phyloP scores from a whole-genome alignment of 148 eudicot species.

The Vaccinium corymbosum region DNA sequence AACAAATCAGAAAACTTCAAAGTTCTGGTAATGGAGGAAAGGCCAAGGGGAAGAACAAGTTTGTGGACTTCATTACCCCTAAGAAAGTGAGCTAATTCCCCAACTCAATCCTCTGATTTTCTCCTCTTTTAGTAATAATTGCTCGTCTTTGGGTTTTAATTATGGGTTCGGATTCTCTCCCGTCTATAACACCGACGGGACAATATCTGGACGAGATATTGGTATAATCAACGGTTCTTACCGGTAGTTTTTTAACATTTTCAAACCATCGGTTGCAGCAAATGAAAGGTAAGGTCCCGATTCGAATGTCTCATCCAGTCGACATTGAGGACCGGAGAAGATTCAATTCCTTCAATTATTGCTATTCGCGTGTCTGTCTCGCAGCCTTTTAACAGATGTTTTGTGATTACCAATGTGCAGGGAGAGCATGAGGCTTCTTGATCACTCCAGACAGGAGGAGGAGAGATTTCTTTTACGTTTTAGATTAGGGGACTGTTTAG shows the following conservation, averaged over 20 bases:
- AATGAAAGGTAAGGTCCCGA: too few relatives aligned
- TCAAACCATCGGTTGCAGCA: too few relatives aligned
- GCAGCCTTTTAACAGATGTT: neutral
- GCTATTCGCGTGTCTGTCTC: too few relatives aligned
- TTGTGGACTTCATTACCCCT: slow-evolving; percentile 29
- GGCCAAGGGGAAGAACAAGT: slow-evolving; percentile 45
- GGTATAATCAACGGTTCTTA: too few relatives aligned
- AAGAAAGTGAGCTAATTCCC: slow-evolving; percentile 28
- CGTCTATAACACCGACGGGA: too few relatives aligned
- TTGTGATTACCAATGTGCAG: neutral
- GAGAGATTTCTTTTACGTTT: neutral
- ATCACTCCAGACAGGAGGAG: neutral
- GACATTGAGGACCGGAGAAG: too few relatives aligned
- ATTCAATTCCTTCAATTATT: too few relatives aligned
- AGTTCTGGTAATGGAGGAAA: slow-evolving; percentile 11
- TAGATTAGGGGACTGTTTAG: neutral
- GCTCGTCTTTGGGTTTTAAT: too few relatives aligned
- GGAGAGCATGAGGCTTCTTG: neutral
- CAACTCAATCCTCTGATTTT: neutral
- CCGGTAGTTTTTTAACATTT: too few relatives aligned
- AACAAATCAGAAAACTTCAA: slow-evolving; percentile 40
- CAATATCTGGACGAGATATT: too few relatives aligned
- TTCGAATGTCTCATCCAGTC: too few relatives aligned
- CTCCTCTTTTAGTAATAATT: neutral
- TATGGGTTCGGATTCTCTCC: too few relatives aligned